Base-by-base conservation (phyloP, 345 rosid species). In the Hypericum androsaemum region DNA sequence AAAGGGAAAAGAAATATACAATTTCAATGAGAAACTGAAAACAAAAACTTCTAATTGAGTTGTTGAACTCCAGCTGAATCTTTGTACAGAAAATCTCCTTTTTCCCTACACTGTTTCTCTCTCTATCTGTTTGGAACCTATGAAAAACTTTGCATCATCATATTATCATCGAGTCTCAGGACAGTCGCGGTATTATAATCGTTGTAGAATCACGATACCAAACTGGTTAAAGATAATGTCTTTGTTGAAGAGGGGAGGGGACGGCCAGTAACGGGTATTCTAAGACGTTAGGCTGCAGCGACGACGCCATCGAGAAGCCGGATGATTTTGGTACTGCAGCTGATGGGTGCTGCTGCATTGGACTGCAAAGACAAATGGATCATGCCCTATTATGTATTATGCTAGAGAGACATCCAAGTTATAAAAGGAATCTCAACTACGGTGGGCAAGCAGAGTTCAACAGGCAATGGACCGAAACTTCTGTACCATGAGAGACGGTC, bases 271-370 rank as follows among this genome's bases (percentile, higher is more conserved):
- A 64, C 3, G 86, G 84, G 54, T 69, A 75, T 58, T 80, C 89
- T 57, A 81, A 62, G 47, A 78, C 56, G 52, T 79, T 79, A n/a
- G 86, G 84, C 59, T 83, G 97, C 66, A 77, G 58, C 7, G 89
- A 80, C 38, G 77, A 80, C 38, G 77, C 45, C 6, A 81, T 75
- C 28, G 81, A 49, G 48, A 76, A 76, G 43, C 89, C 94, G 11
- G 78, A 67, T 41, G 90, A 74, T 55, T 77, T 89, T 9, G 81
- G 68, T 42, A 75, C 85, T 66, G 84, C 95, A 1, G 68, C 70
- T 11, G 86, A 57, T 38, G 78, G 73, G 62, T 4, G 32, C 2
- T 72, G 88, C 70, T 80, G 88, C 52, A 86, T 75, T 12, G 94
- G 76, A 58, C 92, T 81, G 83, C 69, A 61, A 58, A 53, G 37